A percentile compares a stretch with the other conserved stretches of the same genome.
phyloP scores from a whole-genome alignment of 2,329 filamentous ascomycete genomes.

The Calonectria pauciramosa region DNA sequence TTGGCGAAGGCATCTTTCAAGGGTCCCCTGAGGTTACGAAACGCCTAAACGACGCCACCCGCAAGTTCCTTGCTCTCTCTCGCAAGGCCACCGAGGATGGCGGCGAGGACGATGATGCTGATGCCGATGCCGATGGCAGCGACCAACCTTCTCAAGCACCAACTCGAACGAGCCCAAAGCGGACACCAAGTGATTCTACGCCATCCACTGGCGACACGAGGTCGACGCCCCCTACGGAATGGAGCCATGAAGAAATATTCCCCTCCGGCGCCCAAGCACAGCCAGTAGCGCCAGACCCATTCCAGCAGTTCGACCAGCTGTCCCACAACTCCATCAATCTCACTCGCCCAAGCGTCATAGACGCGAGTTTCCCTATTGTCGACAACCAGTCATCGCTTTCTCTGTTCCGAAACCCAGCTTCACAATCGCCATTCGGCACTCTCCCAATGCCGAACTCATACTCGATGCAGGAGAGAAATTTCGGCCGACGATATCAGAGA shows the following conservation, averaged over 20 bases:
- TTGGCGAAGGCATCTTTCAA: slow-evolving; percentile 70
- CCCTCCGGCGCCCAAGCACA: slow-evolving; percentile 10
- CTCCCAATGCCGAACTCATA: slow-evolving; percentile 67
- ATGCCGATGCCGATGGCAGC: not conserved
- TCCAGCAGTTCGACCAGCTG: slow-evolving; percentile 8
- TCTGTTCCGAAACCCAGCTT: slow-evolving; percentile 28
- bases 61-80: slow-evolving; percentile 70
- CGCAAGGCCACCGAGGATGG: slow-evolving; percentile 58
- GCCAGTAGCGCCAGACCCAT: not conserved
- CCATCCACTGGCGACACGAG: slow-evolving; percentile 9
- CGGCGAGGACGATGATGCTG: slow-evolving; percentile 18
- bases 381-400: slow-evolving; percentile 37
- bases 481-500: slow-evolving; percentile 79
- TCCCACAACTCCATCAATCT: slow-evolving; percentile 58
- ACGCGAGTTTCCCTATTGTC: slow-evolving; percentile 66
- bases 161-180: not conserved
- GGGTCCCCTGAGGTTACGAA: slow-evolving; percentile 68
- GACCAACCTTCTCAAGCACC: not conserved
- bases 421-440: slow-evolving; percentile 48
- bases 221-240: slow-evolving; percentile 16
- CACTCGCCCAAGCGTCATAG: slow-evolving; percentile 64
- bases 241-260: slow-evolving; percentile 10
- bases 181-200: slow-evolving; percentile 5
- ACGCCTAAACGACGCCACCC: slow-evolving; percentile 69
- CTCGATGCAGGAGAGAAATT: slow-evolving; percentile 74